Conservation (phyloP, 805 yeast species). For the Candida germanica region DNA sequence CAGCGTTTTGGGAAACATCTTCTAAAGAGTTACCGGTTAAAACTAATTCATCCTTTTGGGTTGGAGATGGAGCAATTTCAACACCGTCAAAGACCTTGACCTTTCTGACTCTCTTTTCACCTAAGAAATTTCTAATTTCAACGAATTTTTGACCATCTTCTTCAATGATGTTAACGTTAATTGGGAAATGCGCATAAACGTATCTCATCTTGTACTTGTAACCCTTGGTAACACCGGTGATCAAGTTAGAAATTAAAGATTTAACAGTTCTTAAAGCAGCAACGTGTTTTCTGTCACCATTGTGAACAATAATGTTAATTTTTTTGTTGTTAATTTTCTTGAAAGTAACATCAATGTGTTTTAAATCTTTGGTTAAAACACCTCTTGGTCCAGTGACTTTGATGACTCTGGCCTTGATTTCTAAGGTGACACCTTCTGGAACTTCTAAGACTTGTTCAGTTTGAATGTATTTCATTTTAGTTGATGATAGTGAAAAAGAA, state of each 20-base stretch:
- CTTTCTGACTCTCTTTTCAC: slow-evolving; percentile 96
- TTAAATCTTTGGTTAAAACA: slow-evolving; percentile 80
- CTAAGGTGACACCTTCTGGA: slow-evolving; percentile 92
- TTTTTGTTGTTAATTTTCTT: slow-evolving; percentile 65
- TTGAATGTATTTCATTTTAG: slow-evolving; percentile 74
- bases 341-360: slow-evolving; percentile 95
- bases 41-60: slow-evolving; percentile 91
- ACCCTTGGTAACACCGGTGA: slow-evolving; percentile 99
- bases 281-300: slow-evolving; percentile 99
- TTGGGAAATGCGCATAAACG: slow-evolving; percentile 99
- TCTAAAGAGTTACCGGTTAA: slow-evolving; percentile 95
- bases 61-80: slow-evolving; percentile 71
- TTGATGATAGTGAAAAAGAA: neutral
- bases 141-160: slow-evolving; percentile 70
- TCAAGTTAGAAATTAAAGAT: slow-evolving; percentile 88
- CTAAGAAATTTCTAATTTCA: slow-evolving; percentile 99
- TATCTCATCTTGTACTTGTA: slow-evolving; percentile 99
- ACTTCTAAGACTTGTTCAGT: slow-evolving; percentile 77
- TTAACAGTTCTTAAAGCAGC: slow-evolving; percentile 99
- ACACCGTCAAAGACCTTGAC: slow-evolving; percentile 90
- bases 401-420: slow-evolving; percentile 86
- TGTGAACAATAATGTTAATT: slow-evolving; percentile 89
- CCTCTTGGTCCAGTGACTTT: slow-evolving; percentile 99
- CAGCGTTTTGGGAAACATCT: slow-evolving; percentile 97
- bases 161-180: slow-evolving; percentile 90